Percentiles rank a stretch among this genome's conserved stretches.
These are phyloP conservation scores for Postia placenta DNA, from an alignment of 768 basidiomycete genomes.

Conservation along the genomic window DNA sequence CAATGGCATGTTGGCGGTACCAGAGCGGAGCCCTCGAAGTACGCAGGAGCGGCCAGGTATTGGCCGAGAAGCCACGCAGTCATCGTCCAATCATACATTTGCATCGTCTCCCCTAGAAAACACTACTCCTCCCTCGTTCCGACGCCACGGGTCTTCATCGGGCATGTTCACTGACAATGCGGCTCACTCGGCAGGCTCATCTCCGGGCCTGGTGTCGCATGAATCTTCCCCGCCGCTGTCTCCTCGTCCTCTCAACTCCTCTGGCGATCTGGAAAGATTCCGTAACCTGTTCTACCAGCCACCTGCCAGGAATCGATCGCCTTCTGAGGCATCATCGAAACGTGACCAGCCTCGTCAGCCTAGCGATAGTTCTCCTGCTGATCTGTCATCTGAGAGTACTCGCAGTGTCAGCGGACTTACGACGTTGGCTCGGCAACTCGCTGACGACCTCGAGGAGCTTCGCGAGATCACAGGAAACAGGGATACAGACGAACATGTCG, in stretches of 20 bases:
- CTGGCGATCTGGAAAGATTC: constrained; percentile 68
- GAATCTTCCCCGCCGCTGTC: constrained; percentile 34
- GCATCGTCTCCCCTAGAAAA: constrained; percentile 23
- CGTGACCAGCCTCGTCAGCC: constrained; percentile 16
- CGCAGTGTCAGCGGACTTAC: constrained; percentile 30
- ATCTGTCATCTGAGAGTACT: constrained; percentile 24
- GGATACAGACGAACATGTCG: not conserved
- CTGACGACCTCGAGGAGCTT: constrained; percentile 28
- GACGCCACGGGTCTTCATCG: constrained; percentile 7
- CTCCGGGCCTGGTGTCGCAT: constrained; percentile 23
- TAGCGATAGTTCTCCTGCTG: constrained; percentile 23
- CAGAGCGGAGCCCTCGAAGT: not conserved
- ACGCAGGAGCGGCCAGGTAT: constrained; percentile 8
- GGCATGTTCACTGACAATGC: constrained; percentile 8
- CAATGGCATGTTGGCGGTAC: constrained; percentile 3
- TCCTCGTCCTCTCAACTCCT: constrained; percentile 50
- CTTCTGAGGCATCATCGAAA: constrained; percentile 8
- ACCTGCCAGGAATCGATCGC: constrained; percentile 5
- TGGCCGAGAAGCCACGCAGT: constrained; percentile 6
- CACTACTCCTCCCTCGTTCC: constrained; percentile 21
- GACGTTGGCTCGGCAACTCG: constrained; percentile 34
- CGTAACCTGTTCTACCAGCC: constrained; percentile 70
- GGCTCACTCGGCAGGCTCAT: constrained; percentile 18
- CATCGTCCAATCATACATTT: constrained; percentile 18
- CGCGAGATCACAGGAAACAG: constrained; percentile 9